Conservation (phyloP, 345 rosid species). For the Pistacia atlantica region DNA sequence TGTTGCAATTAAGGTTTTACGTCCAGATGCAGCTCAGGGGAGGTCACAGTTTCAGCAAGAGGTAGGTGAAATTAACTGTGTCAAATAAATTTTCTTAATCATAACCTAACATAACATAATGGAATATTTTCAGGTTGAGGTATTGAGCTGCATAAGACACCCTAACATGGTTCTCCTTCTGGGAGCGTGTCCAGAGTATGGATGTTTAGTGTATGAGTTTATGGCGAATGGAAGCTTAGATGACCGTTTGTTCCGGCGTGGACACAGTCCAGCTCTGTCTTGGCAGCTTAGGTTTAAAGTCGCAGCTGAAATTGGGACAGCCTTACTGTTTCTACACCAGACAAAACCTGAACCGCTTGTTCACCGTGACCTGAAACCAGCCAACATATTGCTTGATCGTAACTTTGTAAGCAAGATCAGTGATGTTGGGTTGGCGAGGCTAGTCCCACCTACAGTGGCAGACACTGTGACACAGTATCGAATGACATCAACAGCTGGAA, state of each 20-base stretch:
- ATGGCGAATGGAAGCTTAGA: constrained; percentile 93
- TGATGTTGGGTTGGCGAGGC: constrained; percentile 88
- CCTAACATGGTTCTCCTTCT: constrained; percentile 92
- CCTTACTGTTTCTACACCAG: constrained; percentile 80
- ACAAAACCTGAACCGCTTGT: constrained; percentile 91
- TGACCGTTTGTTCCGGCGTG: constrained; percentile 67
- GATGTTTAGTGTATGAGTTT: constrained; percentile 87
- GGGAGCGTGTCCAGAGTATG: constrained; percentile 92
- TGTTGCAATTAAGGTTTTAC: constrained; percentile 83
- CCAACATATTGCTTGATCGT: constrained; percentile 77
- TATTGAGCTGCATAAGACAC: constrained; percentile 83
- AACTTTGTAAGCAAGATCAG: constrained; percentile 90
- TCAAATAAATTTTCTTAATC: too few species aligned
- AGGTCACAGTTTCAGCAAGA: constrained; percentile 94
- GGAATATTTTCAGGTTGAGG: constrained; percentile 60
- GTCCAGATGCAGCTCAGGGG: constrained; percentile 92
- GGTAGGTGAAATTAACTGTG: constrained; percentile 35
- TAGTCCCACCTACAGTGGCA: constrained; percentile 81
- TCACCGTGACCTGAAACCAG: constrained; percentile 87
- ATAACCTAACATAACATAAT: too few species aligned
- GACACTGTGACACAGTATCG: constrained; percentile 79
- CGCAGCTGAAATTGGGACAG: constrained; percentile 85
- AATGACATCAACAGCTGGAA: constrained; percentile 90
- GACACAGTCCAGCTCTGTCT: constrained; percentile 62
- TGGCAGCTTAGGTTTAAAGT: constrained; percentile 85